Conservation (phyloP, 495 filamentous ascomycete species). For the Penicillium alfredii region DNA sequence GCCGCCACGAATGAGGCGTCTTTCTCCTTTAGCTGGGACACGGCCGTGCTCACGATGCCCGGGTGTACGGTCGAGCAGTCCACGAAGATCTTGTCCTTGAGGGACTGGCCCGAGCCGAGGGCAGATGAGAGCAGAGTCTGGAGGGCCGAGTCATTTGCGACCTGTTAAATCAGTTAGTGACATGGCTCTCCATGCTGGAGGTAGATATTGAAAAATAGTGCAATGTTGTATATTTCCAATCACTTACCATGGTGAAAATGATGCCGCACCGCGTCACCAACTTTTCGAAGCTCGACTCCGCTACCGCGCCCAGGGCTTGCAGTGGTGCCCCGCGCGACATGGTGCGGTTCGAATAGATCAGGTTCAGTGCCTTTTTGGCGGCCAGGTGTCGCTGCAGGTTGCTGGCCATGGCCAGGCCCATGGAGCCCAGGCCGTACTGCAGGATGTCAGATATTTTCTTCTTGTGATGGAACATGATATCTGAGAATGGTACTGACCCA, state of each 20-base stretch:
- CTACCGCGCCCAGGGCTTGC: slow-evolving; percentile 28
- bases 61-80: slow-evolving; percentile 46
- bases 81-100: slow-evolving; percentile 44
- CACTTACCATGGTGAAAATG: slow-evolving; percentile 42
- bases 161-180: slow-evolving; percentile 15
- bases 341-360: slow-evolving; percentile 43
- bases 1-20: slow-evolving; percentile 37
- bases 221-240: too few relatives aligned
- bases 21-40: slow-evolving; percentile 28
- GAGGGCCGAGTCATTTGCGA: slow-evolving; percentile 39
- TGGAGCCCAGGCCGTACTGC: slow-evolving; percentile 44
- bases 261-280: slow-evolving; percentile 35
- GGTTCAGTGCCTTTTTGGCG: slow-evolving; percentile 27
- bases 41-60: slow-evolving; percentile 30
- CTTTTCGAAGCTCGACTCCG: slow-evolving; percentile 31
- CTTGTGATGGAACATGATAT: not conserved
- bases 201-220: too few relatives aligned
- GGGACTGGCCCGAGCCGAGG: slow-evolving; percentile 25
- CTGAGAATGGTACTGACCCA: slow-evolving; percentile 23
- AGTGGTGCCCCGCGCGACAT: slow-evolving; percentile 36
- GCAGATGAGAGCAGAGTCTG: slow-evolving; percentile 31
- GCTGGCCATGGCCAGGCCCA: slow-evolving; percentile 46
- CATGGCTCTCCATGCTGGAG: slow-evolving; percentile 3
- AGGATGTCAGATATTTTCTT: too few relatives aligned
- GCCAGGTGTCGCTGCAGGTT: slow-evolving; percentile 43